Evolutionary conservation across 352 stramenopile species (phyloP).

Genomic region (Pythium sukuiense): DNA sequence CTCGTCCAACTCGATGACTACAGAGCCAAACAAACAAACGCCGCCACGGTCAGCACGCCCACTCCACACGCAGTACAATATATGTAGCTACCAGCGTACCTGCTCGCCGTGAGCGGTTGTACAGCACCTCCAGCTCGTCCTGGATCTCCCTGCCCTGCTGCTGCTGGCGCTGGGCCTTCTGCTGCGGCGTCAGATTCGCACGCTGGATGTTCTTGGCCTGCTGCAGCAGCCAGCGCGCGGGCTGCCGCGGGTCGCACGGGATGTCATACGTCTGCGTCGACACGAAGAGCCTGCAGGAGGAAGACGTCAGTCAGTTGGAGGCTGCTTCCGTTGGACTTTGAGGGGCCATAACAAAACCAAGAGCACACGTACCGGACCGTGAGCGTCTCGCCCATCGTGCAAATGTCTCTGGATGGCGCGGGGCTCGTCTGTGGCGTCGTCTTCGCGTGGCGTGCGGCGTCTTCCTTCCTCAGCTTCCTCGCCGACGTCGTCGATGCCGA

Average conservation of each 20-base stretch:
- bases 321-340: background rate
- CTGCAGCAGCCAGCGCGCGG: constrained; percentile 70
- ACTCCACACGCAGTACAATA: background rate
- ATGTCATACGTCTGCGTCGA: constrained; percentile 85
- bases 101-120: constrained; percentile 65
- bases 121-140: constrained; percentile 79
- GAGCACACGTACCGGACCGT: constrained; percentile 45
- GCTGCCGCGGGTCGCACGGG: constrained; percentile 68
- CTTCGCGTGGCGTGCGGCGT: background rate
- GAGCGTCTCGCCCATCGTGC: constrained; percentile 36
- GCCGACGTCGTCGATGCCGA: background rate
- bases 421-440: background rate
- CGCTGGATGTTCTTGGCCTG: constrained; percentile 80
- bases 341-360: background rate
- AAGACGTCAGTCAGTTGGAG: constrained; percentile 4
- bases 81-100: constrained; percentile 7
- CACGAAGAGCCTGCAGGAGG: constrained; percentile 58
- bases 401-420: background rate
- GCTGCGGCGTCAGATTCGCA: constrained; percentile 33
- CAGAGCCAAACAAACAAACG: background rate
- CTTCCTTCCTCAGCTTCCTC: constrained; percentile 1
- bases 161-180: constrained; percentile 13
- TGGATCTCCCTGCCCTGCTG: constrained; percentile 23
- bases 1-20: constrained; percentile 68
- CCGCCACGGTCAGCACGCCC: background rate